Evolutionary conservation across 2,329 filamentous ascomycete species (phyloP).

Genomic region (Colletotrichum ledebouriae): DNA sequence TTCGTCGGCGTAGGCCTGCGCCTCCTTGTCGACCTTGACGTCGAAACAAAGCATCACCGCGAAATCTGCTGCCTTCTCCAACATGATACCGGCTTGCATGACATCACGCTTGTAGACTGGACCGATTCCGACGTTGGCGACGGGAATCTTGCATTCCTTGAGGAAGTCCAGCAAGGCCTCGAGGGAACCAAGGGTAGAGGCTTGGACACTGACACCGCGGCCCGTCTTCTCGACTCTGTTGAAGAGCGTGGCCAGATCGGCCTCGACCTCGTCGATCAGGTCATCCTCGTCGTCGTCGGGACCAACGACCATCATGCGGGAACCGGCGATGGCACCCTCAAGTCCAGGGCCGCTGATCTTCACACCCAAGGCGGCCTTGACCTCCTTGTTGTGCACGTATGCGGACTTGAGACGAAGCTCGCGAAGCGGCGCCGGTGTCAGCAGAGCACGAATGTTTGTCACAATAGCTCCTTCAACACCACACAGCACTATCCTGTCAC

Average conservation of each 20-base stretch:
- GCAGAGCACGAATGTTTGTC: conserved; percentile 93
- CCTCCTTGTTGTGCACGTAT: conserved; percentile 99
- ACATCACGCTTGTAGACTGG: conserved; percentile 98
- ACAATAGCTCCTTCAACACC: conserved; percentile 96
- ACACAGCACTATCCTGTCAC: conserved; percentile 93
- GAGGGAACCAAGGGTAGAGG: conserved; percentile 95
- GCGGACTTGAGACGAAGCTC: conserved; percentile 95
- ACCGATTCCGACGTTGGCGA: conserved; percentile 96
- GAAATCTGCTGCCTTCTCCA: conserved; percentile 94
- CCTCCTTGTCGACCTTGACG: conserved; percentile 99
- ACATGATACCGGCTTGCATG: conserved; percentile 94
- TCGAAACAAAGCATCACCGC: conserved; percentile 99
- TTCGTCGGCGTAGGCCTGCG: conserved; percentile 89
- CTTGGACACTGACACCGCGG: conserved; percentile 95
- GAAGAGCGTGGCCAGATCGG: conserved; percentile 91
- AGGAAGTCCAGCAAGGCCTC: conserved; percentile 97
- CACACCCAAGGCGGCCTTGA: conserved; percentile 97
- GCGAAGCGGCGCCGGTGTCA: conserved; percentile 93
- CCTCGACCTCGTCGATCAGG: conserved; percentile 95
- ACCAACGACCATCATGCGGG: conserved; percentile 92
- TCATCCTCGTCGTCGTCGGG: conserved; percentile 97
- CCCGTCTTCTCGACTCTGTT: conserved; percentile 92
- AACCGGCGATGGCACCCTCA: conserved; percentile 96
- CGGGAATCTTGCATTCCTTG: conserved; percentile 95
- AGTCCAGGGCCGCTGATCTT: conserved; percentile 98